phyloP scores from a whole-genome alignment of 1,139 yeast genomes.

The Pichia sp. region DNA sequence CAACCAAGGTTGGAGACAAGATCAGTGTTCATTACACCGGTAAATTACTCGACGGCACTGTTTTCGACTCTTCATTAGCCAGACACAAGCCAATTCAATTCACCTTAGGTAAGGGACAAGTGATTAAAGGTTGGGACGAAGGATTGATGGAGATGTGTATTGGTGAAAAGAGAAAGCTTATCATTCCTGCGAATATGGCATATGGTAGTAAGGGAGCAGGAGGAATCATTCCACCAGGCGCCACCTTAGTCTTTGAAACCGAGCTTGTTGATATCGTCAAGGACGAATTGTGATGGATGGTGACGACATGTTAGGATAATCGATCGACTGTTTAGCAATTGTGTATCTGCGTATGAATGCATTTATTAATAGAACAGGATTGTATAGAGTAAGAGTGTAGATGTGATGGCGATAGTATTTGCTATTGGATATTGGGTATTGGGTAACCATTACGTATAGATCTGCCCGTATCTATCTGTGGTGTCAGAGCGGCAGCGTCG shows the following conservation, averaged over 20 bases:
- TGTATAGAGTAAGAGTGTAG: no score
- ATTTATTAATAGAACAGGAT: no score
- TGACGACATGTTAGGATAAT: no score
- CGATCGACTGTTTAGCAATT: no score
- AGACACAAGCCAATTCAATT: constrained; percentile 70
- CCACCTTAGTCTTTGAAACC: constrained; percentile 61
- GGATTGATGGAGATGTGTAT: constrained; percentile 74
- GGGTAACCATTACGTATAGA: no score
- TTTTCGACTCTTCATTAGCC: constrained; percentile 69
- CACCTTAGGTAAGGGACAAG: constrained; percentile 71
- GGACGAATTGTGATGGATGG: no score
- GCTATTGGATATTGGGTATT: no score
- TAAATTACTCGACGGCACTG: constrained; percentile 60
- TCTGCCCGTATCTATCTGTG: no score
- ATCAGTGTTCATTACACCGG: constrained; percentile 80
- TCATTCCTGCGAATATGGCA: constrained; percentile 74
- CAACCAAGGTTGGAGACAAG: constrained; percentile 60
- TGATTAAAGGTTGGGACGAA: constrained; percentile 86
- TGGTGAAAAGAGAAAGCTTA: constrained; percentile 78
- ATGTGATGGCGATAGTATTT: no score
- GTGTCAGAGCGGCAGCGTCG: no score
- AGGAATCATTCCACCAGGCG: constrained; percentile 68
- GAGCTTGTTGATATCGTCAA: constrained; percentile 56
- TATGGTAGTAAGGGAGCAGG: constrained; percentile 78
- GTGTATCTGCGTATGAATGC: no score